Conservation (phyloP, 2,329 filamentous ascomycete genomes). For the Talaromyces sp. region DNA sequence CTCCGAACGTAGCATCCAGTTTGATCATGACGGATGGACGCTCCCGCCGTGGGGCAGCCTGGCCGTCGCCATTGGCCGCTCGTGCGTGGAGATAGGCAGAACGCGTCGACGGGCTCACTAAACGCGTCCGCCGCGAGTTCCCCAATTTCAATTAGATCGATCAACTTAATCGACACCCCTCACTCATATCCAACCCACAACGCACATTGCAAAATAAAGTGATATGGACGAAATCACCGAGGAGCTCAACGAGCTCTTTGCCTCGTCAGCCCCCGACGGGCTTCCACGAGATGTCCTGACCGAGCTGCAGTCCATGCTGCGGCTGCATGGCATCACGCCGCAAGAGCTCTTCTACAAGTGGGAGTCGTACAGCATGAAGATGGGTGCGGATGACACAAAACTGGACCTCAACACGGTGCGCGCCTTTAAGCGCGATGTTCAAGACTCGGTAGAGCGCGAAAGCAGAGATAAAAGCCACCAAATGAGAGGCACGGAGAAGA, state of each 20-base stretch:
- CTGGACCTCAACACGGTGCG: slow-evolving; percentile 66
- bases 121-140: slow-evolving; percentile 9
- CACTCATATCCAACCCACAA: background rate
- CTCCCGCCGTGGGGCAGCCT: background rate
- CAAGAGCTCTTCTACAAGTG: slow-evolving; percentile 97
- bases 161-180: background rate
- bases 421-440: slow-evolving; percentile 79
- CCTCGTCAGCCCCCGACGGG: slow-evolving; percentile 46
- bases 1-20: too few relatives aligned
- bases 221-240: slow-evolving; percentile 46
- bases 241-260: slow-evolving; percentile 58
- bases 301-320: slow-evolving; percentile 81
- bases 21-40: background rate
- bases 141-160: slow-evolving; percentile 2
- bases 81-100: background rate
- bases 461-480: slow-evolving; percentile 59
- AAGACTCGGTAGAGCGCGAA: slow-evolving; percentile 75
- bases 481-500: slow-evolving; percentile 59
- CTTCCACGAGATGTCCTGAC: slow-evolving; percentile 71
- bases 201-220: background rate
- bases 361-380: slow-evolving; percentile 96
- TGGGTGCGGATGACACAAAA: slow-evolving; percentile 73
- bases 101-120: background rate
- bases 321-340: slow-evolving; percentile 70
- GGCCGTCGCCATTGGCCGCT: background rate